phyloP scores from a whole-genome alignment of 2,329 filamentous ascomycete species.

The Trichoderma gracile region DNA sequence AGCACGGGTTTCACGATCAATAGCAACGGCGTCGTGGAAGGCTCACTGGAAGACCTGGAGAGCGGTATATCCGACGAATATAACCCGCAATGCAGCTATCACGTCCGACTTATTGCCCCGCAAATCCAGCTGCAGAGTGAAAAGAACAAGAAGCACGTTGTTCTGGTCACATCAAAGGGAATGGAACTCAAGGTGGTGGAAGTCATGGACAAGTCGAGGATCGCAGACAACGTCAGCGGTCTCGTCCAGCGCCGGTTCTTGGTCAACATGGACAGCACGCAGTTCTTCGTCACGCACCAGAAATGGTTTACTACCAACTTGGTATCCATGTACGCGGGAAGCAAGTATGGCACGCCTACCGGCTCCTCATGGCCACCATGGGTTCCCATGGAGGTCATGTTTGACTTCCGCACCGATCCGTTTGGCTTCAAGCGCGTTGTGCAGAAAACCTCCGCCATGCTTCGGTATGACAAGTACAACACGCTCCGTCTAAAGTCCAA shows the following conservation, averaged over 20 bases:
- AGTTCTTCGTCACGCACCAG: slow-evolving; percentile 96
- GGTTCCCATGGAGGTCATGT: slow-evolving; percentile 98
- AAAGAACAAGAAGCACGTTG: slow-evolving; percentile 95
- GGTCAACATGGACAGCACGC: slow-evolving; percentile 93
- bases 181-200: slow-evolving; percentile 98
- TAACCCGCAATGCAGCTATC: slow-evolving; percentile 87
- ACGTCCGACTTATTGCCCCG: slow-evolving; percentile 90
- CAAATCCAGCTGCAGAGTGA: slow-evolving; percentile 98
- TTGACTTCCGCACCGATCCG: slow-evolving; percentile 88
- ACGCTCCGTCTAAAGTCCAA: slow-evolving; percentile 95
- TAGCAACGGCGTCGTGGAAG: slow-evolving; percentile 40
- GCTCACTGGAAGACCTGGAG: slow-evolving; percentile 61
- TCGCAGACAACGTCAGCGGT: slow-evolving; percentile 90
- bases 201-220: slow-evolving; percentile 93
- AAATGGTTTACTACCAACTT: slow-evolving; percentile 84
- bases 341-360: slow-evolving; percentile 81
- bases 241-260: slow-evolving; percentile 93
- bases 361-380: slow-evolving; percentile 95
- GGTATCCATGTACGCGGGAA: slow-evolving; percentile 90
- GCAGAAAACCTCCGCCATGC: slow-evolving; percentile 90
- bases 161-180: slow-evolving; percentile 92
- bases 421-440: slow-evolving; percentile 98
- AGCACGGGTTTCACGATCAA: slow-evolving; percentile 38
- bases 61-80: slow-evolving; percentile 86
- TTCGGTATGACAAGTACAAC: slow-evolving; percentile 98